Evolutionary conservation across 2,329 filamentous ascomycete species (phyloP).

Genomic region (Hypoxylon sp.): DNA sequence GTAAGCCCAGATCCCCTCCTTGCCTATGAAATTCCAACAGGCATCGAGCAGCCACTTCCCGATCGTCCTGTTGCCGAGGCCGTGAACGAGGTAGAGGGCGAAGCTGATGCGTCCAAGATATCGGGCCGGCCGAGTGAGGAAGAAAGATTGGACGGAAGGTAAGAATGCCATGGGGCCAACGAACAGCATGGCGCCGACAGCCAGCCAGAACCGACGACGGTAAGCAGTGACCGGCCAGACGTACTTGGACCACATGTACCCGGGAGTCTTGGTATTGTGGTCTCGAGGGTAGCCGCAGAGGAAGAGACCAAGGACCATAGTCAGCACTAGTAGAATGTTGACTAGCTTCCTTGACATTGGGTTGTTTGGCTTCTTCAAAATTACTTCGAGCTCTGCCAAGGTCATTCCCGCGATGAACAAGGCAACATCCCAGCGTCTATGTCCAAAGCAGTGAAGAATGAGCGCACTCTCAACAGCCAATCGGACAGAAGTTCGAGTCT

Average conservation of each 20-base stretch:
- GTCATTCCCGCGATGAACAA: slow-evolving; percentile 45
- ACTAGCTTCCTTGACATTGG: slow-evolving; percentile 30
- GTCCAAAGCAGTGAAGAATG: slow-evolving; percentile 40
- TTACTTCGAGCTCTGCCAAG: slow-evolving; percentile 42
- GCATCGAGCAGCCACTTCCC: slow-evolving; percentile 40
- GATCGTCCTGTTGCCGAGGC: slow-evolving; percentile 48
- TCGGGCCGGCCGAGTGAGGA: slow-evolving; percentile 52
- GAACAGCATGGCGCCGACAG: slow-evolving; percentile 49
- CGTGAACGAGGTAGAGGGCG: slow-evolving; percentile 67
- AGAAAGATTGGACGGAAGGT: slow-evolving; percentile 39
- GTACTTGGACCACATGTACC: slow-evolving; percentile 43
- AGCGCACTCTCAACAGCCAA: slow-evolving; percentile 39
- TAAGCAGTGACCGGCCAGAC: slow-evolving; percentile 44
- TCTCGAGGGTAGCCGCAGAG: slow-evolving; percentile 45
- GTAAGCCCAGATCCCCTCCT: slow-evolving; percentile 42
- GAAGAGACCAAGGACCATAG: slow-evolving; percentile 40
- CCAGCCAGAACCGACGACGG: slow-evolving; percentile 45
- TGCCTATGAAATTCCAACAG: slow-evolving; percentile 47
- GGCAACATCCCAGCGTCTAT: slow-evolving; percentile 44
- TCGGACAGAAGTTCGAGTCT: slow-evolving; percentile 40
- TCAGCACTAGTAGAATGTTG: slow-evolving; percentile 35
- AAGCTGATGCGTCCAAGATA: slow-evolving; percentile 67
- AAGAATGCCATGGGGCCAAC: slow-evolving; percentile 43
- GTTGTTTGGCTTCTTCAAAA: slow-evolving; percentile 38
- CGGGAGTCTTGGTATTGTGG: slow-evolving; percentile 40